phyloP scores from a whole-genome alignment of 306 rosid species.

The Vicia sativa region DNA sequence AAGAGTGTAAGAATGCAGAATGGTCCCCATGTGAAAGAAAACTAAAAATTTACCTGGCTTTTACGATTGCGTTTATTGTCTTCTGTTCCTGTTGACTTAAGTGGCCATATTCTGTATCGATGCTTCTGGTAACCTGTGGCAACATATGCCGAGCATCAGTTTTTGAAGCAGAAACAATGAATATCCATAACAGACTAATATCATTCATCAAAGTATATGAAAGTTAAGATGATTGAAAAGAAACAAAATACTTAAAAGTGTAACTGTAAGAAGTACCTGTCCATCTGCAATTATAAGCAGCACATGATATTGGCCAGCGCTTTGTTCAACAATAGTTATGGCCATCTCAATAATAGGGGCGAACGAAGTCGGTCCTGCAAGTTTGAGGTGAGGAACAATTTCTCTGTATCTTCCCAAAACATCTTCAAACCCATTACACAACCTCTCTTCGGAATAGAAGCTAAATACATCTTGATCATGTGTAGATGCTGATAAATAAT shows the following conservation, averaged over 20 bases:
- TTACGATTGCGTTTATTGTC: slow-evolving; percentile 75
- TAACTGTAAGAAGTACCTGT: slow-evolving; percentile 54
- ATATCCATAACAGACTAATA: slow-evolving; percentile 7
- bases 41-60: slow-evolving; percentile 62
- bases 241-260: slow-evolving; percentile 16
- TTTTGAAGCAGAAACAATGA: slow-evolving; percentile 28
- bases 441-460: slow-evolving; percentile 55
- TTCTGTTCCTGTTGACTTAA: slow-evolving; percentile 74
- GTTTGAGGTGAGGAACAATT: slow-evolving; percentile 64
- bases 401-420: slow-evolving; percentile 67
- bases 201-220: slow-evolving; percentile 11
- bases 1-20: slow-evolving; percentile 36
- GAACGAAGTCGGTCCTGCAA: slow-evolving; percentile 88
- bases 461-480: slow-evolving; percentile 77
- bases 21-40: slow-evolving; percentile 14
- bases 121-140: slow-evolving; percentile 72
- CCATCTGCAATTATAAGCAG: slow-evolving; percentile 84
- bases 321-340: slow-evolving; percentile 72
- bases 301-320: slow-evolving; percentile 86
- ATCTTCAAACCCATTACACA: slow-evolving; percentile 78
- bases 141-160: slow-evolving; percentile 31
- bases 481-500: slow-evolving; percentile 59
- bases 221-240: slow-evolving; percentile 16
- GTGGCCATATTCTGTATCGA: slow-evolving; percentile 63
- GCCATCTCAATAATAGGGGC: slow-evolving; percentile 90